Base-by-base conservation (phyloP, 345 rosid species). In the Pistacia vera region DNA sequence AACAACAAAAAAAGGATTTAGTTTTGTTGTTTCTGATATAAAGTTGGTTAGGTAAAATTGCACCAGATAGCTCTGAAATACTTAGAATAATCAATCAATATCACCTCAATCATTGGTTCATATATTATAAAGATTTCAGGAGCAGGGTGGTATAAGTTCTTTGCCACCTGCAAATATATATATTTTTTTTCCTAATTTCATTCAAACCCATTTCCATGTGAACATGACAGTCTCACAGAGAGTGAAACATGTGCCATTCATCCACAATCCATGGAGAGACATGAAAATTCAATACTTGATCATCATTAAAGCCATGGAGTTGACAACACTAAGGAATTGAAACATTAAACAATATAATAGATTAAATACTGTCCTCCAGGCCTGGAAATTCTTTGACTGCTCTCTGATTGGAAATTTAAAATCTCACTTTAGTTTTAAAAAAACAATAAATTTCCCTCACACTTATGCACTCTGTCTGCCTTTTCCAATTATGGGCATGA, bases 321-420 rank as follows among this genome's bases (percentile, higher is more conserved):
- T 78, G 87, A 86, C 90, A 77, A 16, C 90, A 86, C 86, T 74
- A 71, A 80, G 16, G 28, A 68, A 36, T 16, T 48, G 8, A 54
- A 41, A 68, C 59, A 68, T 51, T 41, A 66, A 35, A 62, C 54
- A 33, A n/a, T 72, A 30, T 33, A 63, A 41, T 41, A 41, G 8
- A 41, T 41, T 28, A 38, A 44, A 56, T 57, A 48, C 59, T 51
- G 65, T 56, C 68, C 81, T 68, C 76, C 66, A 63, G 75, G 46
- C 58, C 65, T 64, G 86, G 79, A 77, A 86, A 80, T 73, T 78
- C 79, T 73, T 79, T 81, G 85, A 83, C 89, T 80, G 80, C 68
- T 62, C 52, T 71, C 17, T 81, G 67, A 79, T 75, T 72, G 86
- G 79, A 58, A 69, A 63, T 16, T 20, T 11, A 33, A 36, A 55